These are phyloP conservation scores for Rhodamnia argentea DNA, from an alignment of 345 rosid species.

Conservation along the genomic window DNA sequence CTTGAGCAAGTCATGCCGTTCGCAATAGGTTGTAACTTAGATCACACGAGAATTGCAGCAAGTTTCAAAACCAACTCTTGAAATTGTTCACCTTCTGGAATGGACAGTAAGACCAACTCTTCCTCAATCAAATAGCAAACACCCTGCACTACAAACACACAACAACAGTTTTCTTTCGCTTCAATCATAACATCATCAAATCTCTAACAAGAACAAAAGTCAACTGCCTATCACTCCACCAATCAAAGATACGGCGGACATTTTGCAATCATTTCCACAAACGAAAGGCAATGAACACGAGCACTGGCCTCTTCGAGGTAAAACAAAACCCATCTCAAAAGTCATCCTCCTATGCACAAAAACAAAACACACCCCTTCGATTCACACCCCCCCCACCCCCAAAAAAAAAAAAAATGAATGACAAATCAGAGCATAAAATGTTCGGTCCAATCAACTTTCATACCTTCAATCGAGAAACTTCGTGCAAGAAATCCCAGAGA, in stretches of 20 bases:
- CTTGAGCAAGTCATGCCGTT: background rate
- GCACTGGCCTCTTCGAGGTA: slow-evolving; percentile 14
- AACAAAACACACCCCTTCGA: background rate
- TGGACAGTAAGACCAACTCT: background rate
- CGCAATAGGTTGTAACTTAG: background rate
- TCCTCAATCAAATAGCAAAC: background rate
- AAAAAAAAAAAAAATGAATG: background rate
- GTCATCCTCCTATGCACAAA: slow-evolving; percentile 3
- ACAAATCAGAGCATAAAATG: background rate
- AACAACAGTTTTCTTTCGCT: background rate
- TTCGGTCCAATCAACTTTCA: background rate
- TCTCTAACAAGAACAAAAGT: background rate
- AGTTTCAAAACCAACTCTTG: background rate
- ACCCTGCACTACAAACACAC: background rate
- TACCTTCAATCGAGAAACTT: background rate
- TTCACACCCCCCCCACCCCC: background rate
- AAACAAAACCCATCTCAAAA: slow-evolving; percentile 12
- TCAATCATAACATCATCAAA: background rate
- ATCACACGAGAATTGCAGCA: background rate
- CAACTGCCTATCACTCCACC: background rate
- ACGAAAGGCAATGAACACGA: background rate
- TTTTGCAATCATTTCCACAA: slow-evolving; percentile 1
- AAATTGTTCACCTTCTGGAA: background rate
- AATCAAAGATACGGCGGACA: background rate
- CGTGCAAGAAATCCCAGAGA: background rate